Conservation (phyloP, 2,329 filamentous ascomycete genomes). For the Diplodia mutila region DNA sequence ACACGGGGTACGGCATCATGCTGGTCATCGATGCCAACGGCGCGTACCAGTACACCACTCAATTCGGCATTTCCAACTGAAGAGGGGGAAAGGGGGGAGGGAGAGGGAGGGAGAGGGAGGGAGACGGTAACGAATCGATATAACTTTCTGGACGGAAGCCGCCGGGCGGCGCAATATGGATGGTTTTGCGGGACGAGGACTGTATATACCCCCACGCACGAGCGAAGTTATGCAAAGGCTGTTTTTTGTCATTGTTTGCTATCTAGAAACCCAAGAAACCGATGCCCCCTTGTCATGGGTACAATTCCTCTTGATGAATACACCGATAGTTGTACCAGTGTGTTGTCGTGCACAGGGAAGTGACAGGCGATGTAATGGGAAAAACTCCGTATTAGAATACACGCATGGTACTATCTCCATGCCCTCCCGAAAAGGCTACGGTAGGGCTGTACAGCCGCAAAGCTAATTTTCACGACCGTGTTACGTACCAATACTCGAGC, state of each 20-base stretch:
- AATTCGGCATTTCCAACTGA: conserved; percentile 62
- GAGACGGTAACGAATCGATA: neutral
- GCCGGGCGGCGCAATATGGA: neutral
- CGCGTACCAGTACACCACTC: conserved; percentile 63
- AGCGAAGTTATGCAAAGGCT: neutral
- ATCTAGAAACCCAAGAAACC: neutral
- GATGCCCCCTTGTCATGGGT: neutral
- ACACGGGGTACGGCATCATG: conserved; percentile 62
- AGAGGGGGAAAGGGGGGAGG: neutral
- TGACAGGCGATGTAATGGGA: too few relatives aligned
- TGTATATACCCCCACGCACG: neutral
- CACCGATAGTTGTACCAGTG: neutral
- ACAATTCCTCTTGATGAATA: neutral
- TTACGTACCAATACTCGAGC: too few relatives aligned
- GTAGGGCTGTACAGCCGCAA: too few relatives aligned
- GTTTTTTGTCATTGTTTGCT: neutral
- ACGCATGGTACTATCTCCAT: too few relatives aligned
- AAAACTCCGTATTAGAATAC: too few relatives aligned
- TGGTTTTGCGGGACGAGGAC: neutral
- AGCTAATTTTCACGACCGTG: too few relatives aligned
- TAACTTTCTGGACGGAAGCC: neutral
- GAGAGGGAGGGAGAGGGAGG: neutral
- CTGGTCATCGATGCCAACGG: conserved; percentile 63
- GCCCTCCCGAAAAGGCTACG: too few relatives aligned
- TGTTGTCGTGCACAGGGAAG: too few relatives aligned